Conservation (phyloP, 352 stramenopile species). For the Globisporangium middletonii region DNA sequence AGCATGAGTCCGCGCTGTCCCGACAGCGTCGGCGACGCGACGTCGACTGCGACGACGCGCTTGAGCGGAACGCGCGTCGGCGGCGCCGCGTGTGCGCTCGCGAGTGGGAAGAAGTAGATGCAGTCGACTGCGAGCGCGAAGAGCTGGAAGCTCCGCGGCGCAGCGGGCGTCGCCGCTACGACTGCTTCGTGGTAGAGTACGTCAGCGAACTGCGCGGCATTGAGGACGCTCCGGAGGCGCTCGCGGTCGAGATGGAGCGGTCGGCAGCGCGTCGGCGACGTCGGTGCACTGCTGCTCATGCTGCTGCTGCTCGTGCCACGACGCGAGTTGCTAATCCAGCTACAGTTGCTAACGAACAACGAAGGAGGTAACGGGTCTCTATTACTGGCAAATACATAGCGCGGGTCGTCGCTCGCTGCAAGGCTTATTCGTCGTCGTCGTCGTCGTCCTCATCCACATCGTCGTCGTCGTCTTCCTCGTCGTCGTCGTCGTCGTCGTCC, state of each 20-base stretch:
- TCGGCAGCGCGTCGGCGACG: conserved; percentile 45
- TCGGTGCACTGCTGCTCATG: conserved; percentile 5
- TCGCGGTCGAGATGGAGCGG: conserved; percentile 53
- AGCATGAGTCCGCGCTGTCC: conserved; percentile 40
- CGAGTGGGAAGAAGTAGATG: conserved; percentile 42
- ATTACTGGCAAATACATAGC: conserved; percentile 10
- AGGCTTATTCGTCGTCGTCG: conserved; percentile 19
- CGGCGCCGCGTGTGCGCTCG: conserved; percentile 11
- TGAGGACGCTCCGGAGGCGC: conserved; percentile 34
- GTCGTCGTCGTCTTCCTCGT: conserved; percentile 35
- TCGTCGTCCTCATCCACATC: conserved; percentile 45
- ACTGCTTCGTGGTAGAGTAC: conserved; percentile 57
- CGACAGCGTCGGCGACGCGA: conserved; percentile 29
- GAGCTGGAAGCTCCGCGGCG: conserved; percentile 34
- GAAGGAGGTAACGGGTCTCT: neutral
- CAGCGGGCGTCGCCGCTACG: conserved; percentile 22
- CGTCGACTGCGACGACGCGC: conserved; percentile 25
- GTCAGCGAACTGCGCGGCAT: conserved; percentile 21
- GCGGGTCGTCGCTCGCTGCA: conserved; percentile 32
- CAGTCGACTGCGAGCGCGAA: conserved; percentile 37
- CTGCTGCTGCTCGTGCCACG: neutral
- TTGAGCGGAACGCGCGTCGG: conserved; percentile 22
- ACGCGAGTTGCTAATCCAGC: neutral
- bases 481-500: conserved; percentile 26
- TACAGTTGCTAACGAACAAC: neutral